These are phyloP conservation scores for Lactuca saligna DNA, from an alignment of 129 eudicot genomes.

Conservation along the genomic window DNA sequence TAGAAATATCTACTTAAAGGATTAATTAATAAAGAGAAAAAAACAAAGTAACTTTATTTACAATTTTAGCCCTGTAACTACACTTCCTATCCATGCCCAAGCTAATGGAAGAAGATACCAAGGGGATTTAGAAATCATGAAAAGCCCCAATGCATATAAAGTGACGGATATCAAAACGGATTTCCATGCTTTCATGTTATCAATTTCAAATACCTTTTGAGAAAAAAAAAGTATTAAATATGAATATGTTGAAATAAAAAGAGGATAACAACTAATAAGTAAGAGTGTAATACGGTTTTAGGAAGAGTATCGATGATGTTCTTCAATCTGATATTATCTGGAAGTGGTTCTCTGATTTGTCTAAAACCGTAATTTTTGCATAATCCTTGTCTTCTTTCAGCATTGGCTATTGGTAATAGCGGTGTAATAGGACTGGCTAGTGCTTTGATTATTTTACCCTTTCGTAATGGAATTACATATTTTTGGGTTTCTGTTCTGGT, in stretches of 20 bases:
- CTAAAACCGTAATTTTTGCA: slow-evolving; percentile 78
- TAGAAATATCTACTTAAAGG: too few species aligned
- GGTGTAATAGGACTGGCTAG: slow-evolving; percentile 54
- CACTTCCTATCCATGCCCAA: slow-evolving; percentile 99
- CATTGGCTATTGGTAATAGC: slow-evolving; percentile 52
- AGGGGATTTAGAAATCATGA: slow-evolving; percentile 82
- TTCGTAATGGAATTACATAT: slow-evolving; percentile 36
- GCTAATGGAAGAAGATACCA: slow-evolving; percentile 97
- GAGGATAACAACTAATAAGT: background rate
- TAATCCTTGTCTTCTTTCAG: slow-evolving; percentile 58
- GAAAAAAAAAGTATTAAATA: slow-evolving; percentile 6
- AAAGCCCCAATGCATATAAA: slow-evolving; percentile 78
- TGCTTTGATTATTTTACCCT: slow-evolving; percentile 45
- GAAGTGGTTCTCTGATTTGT: slow-evolving; percentile 88
- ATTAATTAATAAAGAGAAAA: too few species aligned
- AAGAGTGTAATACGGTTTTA: slow-evolving; percentile 45
- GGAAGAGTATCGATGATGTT: slow-evolving; percentile 76
- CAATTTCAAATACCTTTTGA: slow-evolving; percentile 84
- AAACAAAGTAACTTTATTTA: too few species aligned
- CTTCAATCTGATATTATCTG: slow-evolving; percentile 74
- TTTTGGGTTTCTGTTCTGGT: slow-evolving; percentile 38
- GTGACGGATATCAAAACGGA: slow-evolving; percentile 77
- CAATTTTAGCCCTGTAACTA: slow-evolving; percentile 85
- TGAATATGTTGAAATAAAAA: background rate
- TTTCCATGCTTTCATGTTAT: slow-evolving; percentile 86